Percentiles rank a stretch among this genome's conserved stretches.
Conservation (phyloP, 2,329 filamentous ascomycete genomes). For the Neonectria coccinea region DNA sequence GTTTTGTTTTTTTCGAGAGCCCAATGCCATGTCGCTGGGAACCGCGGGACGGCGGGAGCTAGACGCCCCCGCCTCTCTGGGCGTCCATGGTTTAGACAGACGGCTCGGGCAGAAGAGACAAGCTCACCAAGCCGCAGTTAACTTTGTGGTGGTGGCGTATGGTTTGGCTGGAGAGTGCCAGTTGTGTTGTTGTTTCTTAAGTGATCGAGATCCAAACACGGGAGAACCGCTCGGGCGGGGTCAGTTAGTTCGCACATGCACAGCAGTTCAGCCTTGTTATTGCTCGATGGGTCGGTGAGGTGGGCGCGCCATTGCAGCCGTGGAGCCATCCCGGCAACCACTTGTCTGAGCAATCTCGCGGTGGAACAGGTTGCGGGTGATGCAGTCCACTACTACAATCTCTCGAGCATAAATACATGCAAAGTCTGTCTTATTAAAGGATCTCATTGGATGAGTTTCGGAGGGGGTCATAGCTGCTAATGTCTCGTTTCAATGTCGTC, state of each 20-base stretch:
- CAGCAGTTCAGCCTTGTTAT: constrained; percentile 3
- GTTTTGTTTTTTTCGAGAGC: not conserved
- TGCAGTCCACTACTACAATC: constrained; percentile 16
- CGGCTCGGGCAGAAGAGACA: not conserved
- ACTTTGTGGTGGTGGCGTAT: constrained; percentile 1
- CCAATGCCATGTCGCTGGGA: constrained; percentile 11
- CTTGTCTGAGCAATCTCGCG: constrained; percentile 1
- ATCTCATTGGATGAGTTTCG: not conserved
- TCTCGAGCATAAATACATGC: not conserved
- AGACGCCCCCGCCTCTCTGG: not conserved
- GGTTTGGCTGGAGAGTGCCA: not conserved
- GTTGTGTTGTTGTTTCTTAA: constrained; percentile 7
- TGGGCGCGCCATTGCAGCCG: constrained; percentile 2
- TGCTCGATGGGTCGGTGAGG: not conserved
- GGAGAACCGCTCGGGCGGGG: not conserved
- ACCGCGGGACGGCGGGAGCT: constrained; percentile 21
- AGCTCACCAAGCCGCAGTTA: not conserved
- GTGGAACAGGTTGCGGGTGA: constrained; percentile 8
- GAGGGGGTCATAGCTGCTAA: not conserved
- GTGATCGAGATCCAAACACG: constrained; percentile 1
- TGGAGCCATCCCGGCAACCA: constrained; percentile 4
- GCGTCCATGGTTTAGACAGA: constrained; percentile 9
- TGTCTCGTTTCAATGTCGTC: constrained; percentile 4
- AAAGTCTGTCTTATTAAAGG: not conserved
- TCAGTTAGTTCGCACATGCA: constrained; percentile 16